phyloP scores from a whole-genome alignment of 2,329 filamentous ascomycete species.

The Trichophaea hybrida region DNA sequence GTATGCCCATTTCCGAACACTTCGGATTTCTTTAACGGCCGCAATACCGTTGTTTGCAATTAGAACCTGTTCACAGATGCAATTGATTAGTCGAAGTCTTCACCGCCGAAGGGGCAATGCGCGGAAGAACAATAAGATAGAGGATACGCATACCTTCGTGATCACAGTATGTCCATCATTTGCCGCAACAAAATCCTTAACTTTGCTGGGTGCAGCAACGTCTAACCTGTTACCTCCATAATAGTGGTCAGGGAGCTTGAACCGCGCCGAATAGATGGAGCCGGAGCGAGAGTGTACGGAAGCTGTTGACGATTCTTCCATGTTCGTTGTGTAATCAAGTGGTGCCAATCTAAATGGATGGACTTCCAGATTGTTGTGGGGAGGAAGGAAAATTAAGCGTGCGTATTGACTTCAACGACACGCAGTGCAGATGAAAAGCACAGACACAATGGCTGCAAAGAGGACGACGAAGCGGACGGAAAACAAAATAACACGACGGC shows the following conservation, averaged over 20 bases:
- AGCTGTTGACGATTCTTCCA: background rate
- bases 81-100: constrained; percentile 16
- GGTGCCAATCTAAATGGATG: background rate
- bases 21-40: constrained; percentile 97
- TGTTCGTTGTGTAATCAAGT: background rate
- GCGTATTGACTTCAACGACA: background rate
- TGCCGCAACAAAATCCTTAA: constrained; percentile 88
- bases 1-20: constrained; percentile 99
- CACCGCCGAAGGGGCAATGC: background rate
- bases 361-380: background rate
- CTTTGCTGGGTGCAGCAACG: constrained; percentile 65
- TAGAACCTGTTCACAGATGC: constrained; percentile 53
- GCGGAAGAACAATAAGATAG: background rate
- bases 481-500: background rate
- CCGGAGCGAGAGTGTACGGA: background rate
- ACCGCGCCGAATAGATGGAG: constrained; percentile 60
- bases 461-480: background rate
- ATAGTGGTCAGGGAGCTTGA: constrained; percentile 80
- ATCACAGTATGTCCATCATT: constrained; percentile 96
- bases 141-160: constrained; percentile 53
- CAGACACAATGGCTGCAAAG: background rate
- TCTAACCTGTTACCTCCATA: constrained; percentile 84
- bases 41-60: constrained; percentile 99
- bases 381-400: constrained; percentile 2
- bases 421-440: background rate